A percentile compares a stretch with the other conserved stretches of the same genome.
phyloP scores from a whole-genome alignment of 139 green algal species.

The Haematococcus lacustris region DNA sequence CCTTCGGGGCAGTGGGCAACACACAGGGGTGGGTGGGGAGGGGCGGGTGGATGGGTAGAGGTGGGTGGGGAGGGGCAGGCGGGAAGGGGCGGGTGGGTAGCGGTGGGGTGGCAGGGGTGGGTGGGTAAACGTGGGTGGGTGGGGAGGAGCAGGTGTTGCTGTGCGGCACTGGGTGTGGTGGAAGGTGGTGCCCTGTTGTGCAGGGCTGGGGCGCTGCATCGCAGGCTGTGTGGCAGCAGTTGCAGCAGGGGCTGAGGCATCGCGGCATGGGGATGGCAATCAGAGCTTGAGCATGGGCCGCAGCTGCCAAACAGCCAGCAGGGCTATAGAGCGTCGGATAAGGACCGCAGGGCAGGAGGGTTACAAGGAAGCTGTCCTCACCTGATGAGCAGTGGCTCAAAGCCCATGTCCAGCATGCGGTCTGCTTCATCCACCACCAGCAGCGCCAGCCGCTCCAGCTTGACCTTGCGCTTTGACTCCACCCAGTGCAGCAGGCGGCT shows the following conservation, averaged over 20 bases:
- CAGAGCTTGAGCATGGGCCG: not conserved
- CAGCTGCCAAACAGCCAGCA: not conserved
- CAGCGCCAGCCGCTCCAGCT: not conserved
- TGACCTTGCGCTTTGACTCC: not conserved
- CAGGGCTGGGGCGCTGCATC: not conserved
- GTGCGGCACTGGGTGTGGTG: too few species aligned
- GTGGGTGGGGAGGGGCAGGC: not conserved
- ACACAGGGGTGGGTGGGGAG: not conserved
- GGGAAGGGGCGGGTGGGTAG: not conserved
- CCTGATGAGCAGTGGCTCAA: conserved; percentile 70
- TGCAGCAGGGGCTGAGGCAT: not conserved
- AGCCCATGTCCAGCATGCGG: conserved; percentile 86
- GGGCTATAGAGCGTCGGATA: not conserved
- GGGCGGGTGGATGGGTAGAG: not conserved
- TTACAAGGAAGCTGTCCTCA: not conserved
- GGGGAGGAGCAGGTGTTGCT: too few species aligned
- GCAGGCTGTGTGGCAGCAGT: not conserved
- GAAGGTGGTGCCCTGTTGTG: too few species aligned
- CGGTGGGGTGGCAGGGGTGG: not conserved
- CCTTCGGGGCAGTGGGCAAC: conserved; percentile 3
- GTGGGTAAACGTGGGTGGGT: too few species aligned
- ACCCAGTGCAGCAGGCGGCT: conserved; percentile 71
- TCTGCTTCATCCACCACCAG: conserved; percentile 93
- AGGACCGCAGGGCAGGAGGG: too few species aligned
- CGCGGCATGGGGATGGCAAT: not conserved